These are phyloP conservation scores for Nemania serpens DNA, from an alignment of 2,329 filamentous ascomycete species.

Conservation along the genomic window DNA sequence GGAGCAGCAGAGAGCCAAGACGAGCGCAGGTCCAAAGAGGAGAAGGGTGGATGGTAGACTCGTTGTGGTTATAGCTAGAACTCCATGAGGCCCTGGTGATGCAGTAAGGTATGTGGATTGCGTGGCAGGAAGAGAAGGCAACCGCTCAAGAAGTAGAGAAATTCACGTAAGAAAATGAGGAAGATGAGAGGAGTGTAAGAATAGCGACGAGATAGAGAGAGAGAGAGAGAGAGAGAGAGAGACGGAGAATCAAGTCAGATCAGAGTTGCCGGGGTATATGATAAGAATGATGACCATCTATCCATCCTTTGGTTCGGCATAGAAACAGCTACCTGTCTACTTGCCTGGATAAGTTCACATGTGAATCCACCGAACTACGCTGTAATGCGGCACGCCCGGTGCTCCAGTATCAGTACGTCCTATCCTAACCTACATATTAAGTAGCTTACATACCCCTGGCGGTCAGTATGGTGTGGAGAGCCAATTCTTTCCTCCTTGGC, in stretches of 20 bases:
- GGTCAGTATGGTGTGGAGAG: too few species aligned
- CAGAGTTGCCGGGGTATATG: background rate
- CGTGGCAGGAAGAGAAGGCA: background rate
- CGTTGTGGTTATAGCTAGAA: constrained; percentile 1
- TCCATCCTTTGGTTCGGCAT: too few species aligned
- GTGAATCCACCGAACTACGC: too few species aligned
- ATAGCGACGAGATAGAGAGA: constrained; percentile 1
- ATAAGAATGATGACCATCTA: constrained; percentile 10
- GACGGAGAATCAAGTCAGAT: background rate
- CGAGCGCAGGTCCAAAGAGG: background rate
- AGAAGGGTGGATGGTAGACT: background rate
- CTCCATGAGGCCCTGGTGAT: constrained; percentile 14
- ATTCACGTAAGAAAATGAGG: background rate
- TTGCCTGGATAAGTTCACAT: too few species aligned
- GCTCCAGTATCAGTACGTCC: background rate
- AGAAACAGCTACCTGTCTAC: background rate
- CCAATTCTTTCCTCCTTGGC: background rate
- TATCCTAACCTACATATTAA: background rate
- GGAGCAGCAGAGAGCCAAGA: background rate
- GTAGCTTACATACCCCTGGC: too few species aligned
- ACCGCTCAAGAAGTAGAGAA: background rate
- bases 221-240: background rate
- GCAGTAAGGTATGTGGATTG: background rate
- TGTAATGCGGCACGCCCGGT: too few species aligned
- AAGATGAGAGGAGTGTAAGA: background rate